phyloP scores from a whole-genome alignment of 2,329 filamentous ascomycete genomes.

The Fusarium xyrophilum region DNA sequence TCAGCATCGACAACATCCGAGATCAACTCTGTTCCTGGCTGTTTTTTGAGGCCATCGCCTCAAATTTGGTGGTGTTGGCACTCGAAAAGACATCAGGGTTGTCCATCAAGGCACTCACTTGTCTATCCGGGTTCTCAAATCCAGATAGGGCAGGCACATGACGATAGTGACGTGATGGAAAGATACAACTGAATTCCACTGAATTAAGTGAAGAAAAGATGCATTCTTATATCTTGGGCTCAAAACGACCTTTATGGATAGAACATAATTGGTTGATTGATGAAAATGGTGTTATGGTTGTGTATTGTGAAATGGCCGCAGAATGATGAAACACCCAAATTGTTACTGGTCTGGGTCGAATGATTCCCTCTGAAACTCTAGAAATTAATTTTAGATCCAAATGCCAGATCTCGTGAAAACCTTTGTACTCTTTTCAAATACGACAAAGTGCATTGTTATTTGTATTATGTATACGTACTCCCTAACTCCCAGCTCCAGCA shows the following conservation, averaged over 20 bases:
- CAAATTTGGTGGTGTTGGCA: constrained; percentile 15
- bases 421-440: not conserved
- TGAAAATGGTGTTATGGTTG: not conserved
- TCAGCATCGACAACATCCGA: constrained; percentile 1
- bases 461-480: no score
- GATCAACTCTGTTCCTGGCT: not conserved
- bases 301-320: not conserved
- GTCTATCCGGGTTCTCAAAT: constrained; percentile 41
- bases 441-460: not conserved
- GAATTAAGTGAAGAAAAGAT: rapidly evolving
- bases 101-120: constrained; percentile 38
- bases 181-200: not conserved
- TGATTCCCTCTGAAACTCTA: not conserved
- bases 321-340: not conserved
- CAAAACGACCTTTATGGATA: constrained; percentile 12
- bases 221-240: constrained; percentile 2
- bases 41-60: constrained; percentile 8
- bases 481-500: not conserved
- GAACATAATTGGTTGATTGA: not conserved
- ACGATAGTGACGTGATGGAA: constrained; percentile 7
- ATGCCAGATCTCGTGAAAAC: not conserved
- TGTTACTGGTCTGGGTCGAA: rapidly evolving
- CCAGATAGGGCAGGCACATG: constrained; percentile 1
- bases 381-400: not conserved
- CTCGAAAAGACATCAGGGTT: constrained; percentile 39